Percentiles rank a stretch among this genome's conserved stretches.
Conservation (phyloP, 495 filamentous ascomycete genomes). For the Trichocladium antarcticum region DNA sequence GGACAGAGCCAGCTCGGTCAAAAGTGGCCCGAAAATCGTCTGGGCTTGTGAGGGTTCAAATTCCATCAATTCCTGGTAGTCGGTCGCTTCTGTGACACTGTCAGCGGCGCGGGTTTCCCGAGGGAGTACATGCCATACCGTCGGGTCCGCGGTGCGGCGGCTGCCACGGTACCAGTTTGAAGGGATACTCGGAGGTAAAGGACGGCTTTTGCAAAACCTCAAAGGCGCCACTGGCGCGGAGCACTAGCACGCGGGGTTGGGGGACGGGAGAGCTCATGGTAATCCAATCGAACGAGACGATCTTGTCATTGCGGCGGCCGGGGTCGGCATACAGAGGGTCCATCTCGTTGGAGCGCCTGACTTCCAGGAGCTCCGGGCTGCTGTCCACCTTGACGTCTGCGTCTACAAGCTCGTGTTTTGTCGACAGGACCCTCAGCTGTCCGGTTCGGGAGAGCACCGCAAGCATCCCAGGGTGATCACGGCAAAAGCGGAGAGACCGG, state of each 20-base stretch:
- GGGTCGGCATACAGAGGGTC: slow-evolving; percentile 40
- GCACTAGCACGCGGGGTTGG: slow-evolving; percentile 54
- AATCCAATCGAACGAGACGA: slow-evolving; percentile 84
- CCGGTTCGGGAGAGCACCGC: slow-evolving; percentile 68
- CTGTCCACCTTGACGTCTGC: slow-evolving; percentile 26
- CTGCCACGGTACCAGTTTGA: slow-evolving; percentile 39
- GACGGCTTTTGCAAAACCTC: slow-evolving; percentile 55
- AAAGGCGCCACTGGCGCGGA: slow-evolving; percentile 57
- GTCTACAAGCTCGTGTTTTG: slow-evolving; percentile 49
- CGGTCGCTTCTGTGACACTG: slow-evolving; percentile 25
- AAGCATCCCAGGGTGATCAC: slow-evolving; percentile 59
- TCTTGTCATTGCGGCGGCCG: slow-evolving; percentile 44
- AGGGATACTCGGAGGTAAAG: slow-evolving; percentile 39
- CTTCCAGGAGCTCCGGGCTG: slow-evolving; percentile 43
- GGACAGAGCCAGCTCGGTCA: slow-evolving; percentile 33
- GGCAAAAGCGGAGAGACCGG: slow-evolving; percentile 70
- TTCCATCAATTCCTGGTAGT: slow-evolving; percentile 37
- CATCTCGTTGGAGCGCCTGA: slow-evolving; percentile 42
- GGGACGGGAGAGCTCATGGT: slow-evolving; percentile 47
- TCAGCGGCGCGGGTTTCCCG: not conserved
- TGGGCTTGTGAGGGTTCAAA: slow-evolving; percentile 35
- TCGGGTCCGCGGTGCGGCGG: slow-evolving; percentile 36
- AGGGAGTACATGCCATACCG: slow-evolving; percentile 22
- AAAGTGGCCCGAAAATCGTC: slow-evolving; percentile 34
- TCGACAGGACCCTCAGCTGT: slow-evolving; percentile 62